Base-by-base conservation (phyloP, 768 basidiomycete genomes). In the Trametes gibbosa region DNA sequence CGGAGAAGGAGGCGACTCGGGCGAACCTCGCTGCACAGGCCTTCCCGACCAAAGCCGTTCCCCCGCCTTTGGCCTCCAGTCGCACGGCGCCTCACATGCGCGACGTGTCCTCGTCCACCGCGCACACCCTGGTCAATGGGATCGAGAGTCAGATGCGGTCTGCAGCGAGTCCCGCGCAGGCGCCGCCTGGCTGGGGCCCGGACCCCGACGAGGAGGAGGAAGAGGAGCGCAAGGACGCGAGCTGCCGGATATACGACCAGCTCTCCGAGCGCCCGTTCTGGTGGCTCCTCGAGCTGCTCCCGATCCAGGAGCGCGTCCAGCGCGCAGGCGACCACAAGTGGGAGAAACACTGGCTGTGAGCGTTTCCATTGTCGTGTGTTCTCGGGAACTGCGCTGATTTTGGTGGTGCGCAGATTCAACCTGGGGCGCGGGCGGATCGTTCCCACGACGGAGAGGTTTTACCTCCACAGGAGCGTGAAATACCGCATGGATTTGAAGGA, bases 241-340 rank as follows among this genome's bases (percentile, higher is more conserved):
- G 85, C 14, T 76, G 75, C 51, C 73, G 72, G 0, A 70, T 77
- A 3, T 82, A 84, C 55, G 88, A 90, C 69, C 80, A 87, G 73
- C 77, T 90, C 21, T 59, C 70, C n/a, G 63, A 75, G 4, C 54
- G 70, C n/a, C 73, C 63, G 48, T 51, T 46, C 0, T 90, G 89
- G 89, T 90, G 89, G 89, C 63, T 86, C 21, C 71, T 91, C 35
- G 89, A 91, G 68, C 54, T 76, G 7, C n/a, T 78, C 23, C 75
- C 75, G 19, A 53, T 72, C 25, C 48, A 56, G 56, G 71, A 72
- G 60, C 66, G 70, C 35, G 41, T 53, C 19, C 69, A 70, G 53
- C 42, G 48, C 17, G n/a, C 40, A 17, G 19, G 50, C 5, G 58
- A 68, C 53, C 47, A 61, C 39, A 34, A 29, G 13, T 69, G 68